Percentiles rank a stretch among this genome's conserved stretches.
Conservation (phyloP, 352 stramenopile species). For the Globisporangium abappressorium region DNA sequence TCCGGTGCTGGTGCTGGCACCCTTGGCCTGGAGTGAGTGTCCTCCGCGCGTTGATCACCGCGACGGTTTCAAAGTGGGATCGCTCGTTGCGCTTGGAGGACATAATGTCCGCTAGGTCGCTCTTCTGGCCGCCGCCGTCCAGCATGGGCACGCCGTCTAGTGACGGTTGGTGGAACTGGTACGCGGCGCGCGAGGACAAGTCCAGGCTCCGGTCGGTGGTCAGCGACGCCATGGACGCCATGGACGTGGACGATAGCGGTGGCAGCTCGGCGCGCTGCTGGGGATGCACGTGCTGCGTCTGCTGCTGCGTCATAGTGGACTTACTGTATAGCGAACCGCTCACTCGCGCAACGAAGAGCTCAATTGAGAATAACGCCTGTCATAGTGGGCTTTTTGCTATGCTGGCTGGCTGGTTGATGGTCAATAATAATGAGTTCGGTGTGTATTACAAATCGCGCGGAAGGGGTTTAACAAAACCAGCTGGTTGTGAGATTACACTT, state of each 20-base stretch:
- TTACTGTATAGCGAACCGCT: no score
- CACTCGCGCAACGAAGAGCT: not conserved
- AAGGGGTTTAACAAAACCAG: not conserved
- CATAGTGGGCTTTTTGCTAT: no score
- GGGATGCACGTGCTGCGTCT: not conserved
- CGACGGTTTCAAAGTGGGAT: conserved; percentile 2
- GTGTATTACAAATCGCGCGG: no score
- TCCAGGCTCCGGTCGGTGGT: not conserved
- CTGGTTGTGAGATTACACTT: not conserved
- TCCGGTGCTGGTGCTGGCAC: not conserved
- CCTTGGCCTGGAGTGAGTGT: no score
- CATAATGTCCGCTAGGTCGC: conserved; percentile 9
- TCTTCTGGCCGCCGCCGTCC: conserved; percentile 1
- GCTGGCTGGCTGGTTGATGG: no score
- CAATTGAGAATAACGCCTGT: not conserved
- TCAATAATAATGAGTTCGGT: no score
- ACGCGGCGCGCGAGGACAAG: conserved; percentile 10
- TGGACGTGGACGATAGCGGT: conserved; percentile 1
- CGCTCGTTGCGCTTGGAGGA: conserved; percentile 11
- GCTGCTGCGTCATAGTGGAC: not conserved
- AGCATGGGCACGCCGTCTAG: not conserved
- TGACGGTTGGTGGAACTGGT: not conserved
- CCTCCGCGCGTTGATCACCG: not conserved
- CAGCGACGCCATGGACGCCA: not conserved
- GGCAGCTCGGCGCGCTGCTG: not conserved